phyloP scores from a whole-genome alignment of 2,329 filamentous ascomycete genomes.

The Colletotrichum tropicale region DNA sequence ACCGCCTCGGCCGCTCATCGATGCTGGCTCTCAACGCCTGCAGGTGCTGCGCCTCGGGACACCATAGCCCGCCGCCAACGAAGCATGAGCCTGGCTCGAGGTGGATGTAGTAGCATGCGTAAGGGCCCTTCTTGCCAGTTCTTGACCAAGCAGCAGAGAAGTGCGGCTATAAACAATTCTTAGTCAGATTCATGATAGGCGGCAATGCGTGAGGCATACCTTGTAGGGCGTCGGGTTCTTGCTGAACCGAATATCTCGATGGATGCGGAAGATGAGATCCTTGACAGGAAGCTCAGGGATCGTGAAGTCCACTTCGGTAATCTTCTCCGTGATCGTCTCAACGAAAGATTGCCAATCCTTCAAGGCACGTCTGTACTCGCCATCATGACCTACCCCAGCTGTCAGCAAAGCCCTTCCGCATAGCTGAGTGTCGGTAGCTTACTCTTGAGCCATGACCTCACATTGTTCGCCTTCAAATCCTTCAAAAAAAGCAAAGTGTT shows the following conservation, averaged over 20 bases:
- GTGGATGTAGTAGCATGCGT: slow-evolving; percentile 89
- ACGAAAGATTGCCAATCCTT: slow-evolving; percentile 85
- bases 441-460: slow-evolving; percentile 60
- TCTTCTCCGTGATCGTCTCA: slow-evolving; percentile 70
- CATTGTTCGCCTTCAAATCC: slow-evolving; percentile 65
- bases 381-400: slow-evolving; percentile 68
- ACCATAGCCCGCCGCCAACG: slow-evolving; percentile 83
- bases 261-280: slow-evolving; percentile 86
- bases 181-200: background rate
- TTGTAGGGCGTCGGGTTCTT: slow-evolving; percentile 90
- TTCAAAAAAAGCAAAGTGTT: slow-evolving; percentile 63
- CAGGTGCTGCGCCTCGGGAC: slow-evolving; percentile 72
- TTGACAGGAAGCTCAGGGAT: slow-evolving; percentile 86
- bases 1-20: slow-evolving; percentile 71
- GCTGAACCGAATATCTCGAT: slow-evolving; percentile 84
- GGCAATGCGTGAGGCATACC: slow-evolving; percentile 47
- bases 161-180: slow-evolving; percentile 60
- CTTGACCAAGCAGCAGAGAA: slow-evolving; percentile 88
- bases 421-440: background rate
- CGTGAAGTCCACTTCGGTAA: slow-evolving; percentile 77
- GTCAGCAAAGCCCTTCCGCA: slow-evolving; percentile 7
- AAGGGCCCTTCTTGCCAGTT: slow-evolving; percentile 85
- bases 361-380: slow-evolving; percentile 77
- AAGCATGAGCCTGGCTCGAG: slow-evolving; percentile 75
- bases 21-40: slow-evolving; percentile 74